phyloP scores from a whole-genome alignment of 306 rosid species.

The Carpinus fangiana region DNA sequence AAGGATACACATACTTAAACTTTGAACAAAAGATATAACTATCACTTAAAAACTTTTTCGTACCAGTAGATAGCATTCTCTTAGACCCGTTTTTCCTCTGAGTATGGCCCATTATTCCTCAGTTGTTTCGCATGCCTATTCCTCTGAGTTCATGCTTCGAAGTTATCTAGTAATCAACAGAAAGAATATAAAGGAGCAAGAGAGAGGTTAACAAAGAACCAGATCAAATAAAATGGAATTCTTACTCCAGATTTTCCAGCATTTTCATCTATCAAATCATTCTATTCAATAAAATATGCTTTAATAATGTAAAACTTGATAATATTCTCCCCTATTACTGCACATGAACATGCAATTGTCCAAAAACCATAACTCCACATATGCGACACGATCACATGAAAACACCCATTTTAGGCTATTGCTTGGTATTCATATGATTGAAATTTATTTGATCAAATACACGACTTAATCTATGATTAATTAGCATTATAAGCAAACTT shows the following conservation, averaged over 20 bases:
- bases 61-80: conserved; percentile 30
- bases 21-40: not conserved
- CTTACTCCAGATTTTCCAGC: conserved; percentile 21
- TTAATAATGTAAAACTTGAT: too few species aligned
- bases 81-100: conserved; percentile 16
- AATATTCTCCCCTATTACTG: too few species aligned
- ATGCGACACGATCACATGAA: too few species aligned
- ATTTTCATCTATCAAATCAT: conserved; percentile 17
- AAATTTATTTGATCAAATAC: too few species aligned
- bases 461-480: too few species aligned
- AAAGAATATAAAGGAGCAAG: not conserved
- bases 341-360: too few species aligned
- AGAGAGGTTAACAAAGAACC: not conserved
- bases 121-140: conserved; percentile 16
- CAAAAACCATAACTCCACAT: too few species aligned
- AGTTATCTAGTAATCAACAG: not conserved
- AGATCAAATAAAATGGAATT: not conserved
- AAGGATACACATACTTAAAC: not conserved
- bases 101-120: not conserved
- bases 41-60: not conserved
- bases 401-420: too few species aligned
- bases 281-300: not conserved
- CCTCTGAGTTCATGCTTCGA: not conserved
- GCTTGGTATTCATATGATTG: not conserved
- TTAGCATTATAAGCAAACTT: too few species aligned